Evolutionary conservation across 1,284 basidiomycete species (phyloP), one percentile per base, ranked within the genome.

Genomic region (Rhodotorula sp.): DNA sequence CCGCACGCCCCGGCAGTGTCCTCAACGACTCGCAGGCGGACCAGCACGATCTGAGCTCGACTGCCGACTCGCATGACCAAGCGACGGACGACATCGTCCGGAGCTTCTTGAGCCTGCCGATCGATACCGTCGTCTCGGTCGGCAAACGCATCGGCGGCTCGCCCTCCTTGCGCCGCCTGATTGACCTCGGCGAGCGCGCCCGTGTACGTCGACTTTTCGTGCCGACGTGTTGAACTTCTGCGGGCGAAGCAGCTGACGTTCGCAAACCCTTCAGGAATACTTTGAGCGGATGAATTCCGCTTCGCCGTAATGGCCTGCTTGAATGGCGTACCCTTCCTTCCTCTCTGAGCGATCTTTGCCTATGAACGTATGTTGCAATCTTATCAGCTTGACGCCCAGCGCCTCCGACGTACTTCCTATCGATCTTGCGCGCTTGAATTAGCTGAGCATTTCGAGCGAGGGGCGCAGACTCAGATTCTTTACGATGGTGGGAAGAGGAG

Each of bases 101-200:
- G 3, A 60, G 68, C 12, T 62, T 72, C 14, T 60, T 72, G 2
- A 47, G 61, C 21, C 64, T 72, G 12, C 71, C 71, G 23, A 39
- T 72, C 48, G 71, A 69, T 23, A 69, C 64, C n/a, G 71, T 65
- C 31, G 64, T 66, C 23, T 51, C 64, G 23, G 48, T 63, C 16
- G 65, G 61, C 47, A 64, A 62, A 43, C 58, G 63, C 18, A 57
- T 70, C 56, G 68, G 65, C 8, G 69, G 69, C 0, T 62, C 68
- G 34, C 59, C 62, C 14, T 62, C 67, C n/a, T 47, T 69, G 26
- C 58, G 63, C 18, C 64, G 71, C 23, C 52, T 72, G 43, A 69
- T 72, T 61, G 68, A 66, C 5, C 65, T 72, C 5, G 71, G 67
- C 3, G 67, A 72, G 58, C 43, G 48, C 23, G 71, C 71, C 29